A percentile compares a stretch with the other conserved stretches of the same genome.
These are phyloP conservation scores for Citrullus amarus DNA, from an alignment of 306 rosid species.

Conservation along the genomic window DNA sequence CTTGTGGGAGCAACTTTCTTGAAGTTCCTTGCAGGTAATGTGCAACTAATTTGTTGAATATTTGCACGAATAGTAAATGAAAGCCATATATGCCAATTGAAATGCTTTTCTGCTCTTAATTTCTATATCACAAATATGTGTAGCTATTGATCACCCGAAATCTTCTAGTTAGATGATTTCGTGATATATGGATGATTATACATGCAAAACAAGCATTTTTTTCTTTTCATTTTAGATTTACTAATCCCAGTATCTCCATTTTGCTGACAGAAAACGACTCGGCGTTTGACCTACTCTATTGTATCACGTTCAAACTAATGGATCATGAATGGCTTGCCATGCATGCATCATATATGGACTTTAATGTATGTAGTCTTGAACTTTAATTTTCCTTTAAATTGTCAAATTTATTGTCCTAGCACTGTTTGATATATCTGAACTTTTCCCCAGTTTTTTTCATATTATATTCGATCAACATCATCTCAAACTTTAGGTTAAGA, in stretches of 20 bases:
- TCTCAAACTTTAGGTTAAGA: not conserved
- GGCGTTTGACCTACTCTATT: slow-evolving; percentile 90
- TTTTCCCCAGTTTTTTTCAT: not conserved
- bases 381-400: slow-evolving; percentile 2
- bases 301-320: slow-evolving; percentile 97
- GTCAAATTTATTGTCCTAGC: not conserved
- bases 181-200: not conserved
- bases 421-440: not conserved
- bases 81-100: not conserved
- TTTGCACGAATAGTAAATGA: not conserved
- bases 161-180: not conserved
- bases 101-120: not conserved
- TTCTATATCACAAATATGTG: not conserved
- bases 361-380: slow-evolving; percentile 58
- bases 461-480: not conserved
- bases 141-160: not conserved
- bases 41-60: not conserved
- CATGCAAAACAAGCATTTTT: not conserved
- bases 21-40: slow-evolving; percentile 77
- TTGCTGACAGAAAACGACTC: slow-evolving; percentile 60
- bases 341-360: slow-evolving; percentile 99
- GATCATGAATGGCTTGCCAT: slow-evolving; percentile 95
- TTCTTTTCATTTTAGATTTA: not conserved
- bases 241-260: not conserved
- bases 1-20: slow-evolving; percentile 88